Evolutionary conservation across 352 stramenopile species (phyloP).

Genomic region (Globisporangium nagaii): DNA sequence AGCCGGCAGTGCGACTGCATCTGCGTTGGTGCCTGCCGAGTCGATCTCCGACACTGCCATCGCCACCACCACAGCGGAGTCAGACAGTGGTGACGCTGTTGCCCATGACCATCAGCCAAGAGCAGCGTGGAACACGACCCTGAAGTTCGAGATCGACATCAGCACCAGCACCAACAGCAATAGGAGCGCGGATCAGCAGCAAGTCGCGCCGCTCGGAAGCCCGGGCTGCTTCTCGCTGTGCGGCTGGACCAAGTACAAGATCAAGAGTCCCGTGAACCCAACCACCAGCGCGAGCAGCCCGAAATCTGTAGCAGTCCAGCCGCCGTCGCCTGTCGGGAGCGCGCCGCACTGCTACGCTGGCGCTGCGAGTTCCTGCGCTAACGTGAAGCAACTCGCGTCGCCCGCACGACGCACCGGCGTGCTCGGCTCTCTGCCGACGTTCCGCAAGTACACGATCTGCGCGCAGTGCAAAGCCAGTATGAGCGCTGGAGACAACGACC

Average conservation of each 20-base stretch:
- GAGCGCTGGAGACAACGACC: background rate
- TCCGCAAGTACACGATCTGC: conserved; percentile 7
- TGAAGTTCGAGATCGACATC: conserved; percentile 2
- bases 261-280: conserved; percentile 5
- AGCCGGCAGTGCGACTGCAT: background rate
- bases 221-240: conserved; percentile 6
- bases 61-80: background rate
- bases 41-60: background rate
- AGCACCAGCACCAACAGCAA: background rate
- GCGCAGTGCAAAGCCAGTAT: conserved; percentile 1
- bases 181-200: background rate
- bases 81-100: background rate
- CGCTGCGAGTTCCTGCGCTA: background rate
- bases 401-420: background rate
- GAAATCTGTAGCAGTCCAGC: background rate
- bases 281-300: background rate
- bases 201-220: background rate
- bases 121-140: background rate
- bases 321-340: background rate
- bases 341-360: conserved; percentile 4
- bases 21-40: background rate
- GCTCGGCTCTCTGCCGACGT: background rate
- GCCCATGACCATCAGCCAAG: too few species aligned
- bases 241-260: conserved; percentile 1
- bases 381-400: background rate